phyloP scores from a whole-genome alignment of 257 asterid species.

The Buddleja alternifolia region DNA sequence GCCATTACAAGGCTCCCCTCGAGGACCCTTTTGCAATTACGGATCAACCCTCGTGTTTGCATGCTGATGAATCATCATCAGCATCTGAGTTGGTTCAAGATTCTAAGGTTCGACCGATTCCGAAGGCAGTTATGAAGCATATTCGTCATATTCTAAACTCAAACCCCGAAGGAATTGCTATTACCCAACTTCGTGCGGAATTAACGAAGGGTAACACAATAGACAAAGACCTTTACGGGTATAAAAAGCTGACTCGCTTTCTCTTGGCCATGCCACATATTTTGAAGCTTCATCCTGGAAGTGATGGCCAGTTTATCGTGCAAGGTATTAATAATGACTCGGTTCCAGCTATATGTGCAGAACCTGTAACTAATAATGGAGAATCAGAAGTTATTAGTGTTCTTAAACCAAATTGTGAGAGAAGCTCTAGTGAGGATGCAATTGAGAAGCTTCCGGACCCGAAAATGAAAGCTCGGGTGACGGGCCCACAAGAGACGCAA shows the following conservation, averaged over 20 bases:
- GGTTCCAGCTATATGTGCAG: slow-evolving; percentile 30
- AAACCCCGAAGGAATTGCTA: slow-evolving; percentile 65
- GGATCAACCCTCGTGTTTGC: slow-evolving; percentile 45
- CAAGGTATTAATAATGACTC: slow-evolving; percentile 42
- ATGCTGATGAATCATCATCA: slow-evolving; percentile 31
- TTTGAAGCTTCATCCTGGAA: slow-evolving; percentile 48
- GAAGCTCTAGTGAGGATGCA: slow-evolving; percentile 32
- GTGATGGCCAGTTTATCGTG: slow-evolving; percentile 48
- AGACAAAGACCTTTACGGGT: slow-evolving; percentile 74
- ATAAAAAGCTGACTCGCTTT: slow-evolving; percentile 73
- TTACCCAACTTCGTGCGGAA: slow-evolving; percentile 62
- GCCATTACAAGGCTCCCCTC: slow-evolving; percentile 70
- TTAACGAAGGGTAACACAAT: slow-evolving; percentile 45
- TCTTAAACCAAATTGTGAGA: slow-evolving; percentile 34
- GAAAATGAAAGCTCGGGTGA: slow-evolving; percentile 30
- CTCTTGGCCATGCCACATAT: slow-evolving; percentile 74
- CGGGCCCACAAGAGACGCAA: slow-evolving; percentile 27
- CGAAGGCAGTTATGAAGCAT: slow-evolving; percentile 55
- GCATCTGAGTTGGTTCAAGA: slow-evolving; percentile 45
- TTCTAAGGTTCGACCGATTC: slow-evolving; percentile 57
- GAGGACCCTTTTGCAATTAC: slow-evolving; percentile 67
- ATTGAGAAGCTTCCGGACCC: too few species aligned
- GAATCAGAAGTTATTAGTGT: slow-evolving; percentile 28
- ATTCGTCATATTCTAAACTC: slow-evolving; percentile 50
- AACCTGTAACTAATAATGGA: slow-evolving; percentile 31